These are phyloP conservation scores for Ormosia emarginata DNA, from an alignment of 306 rosid genomes.

Conservation along the genomic window DNA sequence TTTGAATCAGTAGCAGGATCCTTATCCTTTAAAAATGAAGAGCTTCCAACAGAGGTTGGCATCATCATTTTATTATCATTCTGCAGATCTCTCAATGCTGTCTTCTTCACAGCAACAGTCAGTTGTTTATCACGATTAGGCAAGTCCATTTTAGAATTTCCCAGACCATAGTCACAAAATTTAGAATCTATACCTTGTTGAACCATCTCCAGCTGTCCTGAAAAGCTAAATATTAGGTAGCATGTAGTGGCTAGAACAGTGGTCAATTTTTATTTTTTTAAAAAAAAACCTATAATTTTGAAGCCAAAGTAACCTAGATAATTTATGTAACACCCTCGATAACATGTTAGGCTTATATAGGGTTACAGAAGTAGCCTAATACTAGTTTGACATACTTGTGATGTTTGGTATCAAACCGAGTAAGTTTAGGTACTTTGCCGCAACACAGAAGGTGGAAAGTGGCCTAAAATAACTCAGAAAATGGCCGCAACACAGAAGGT, in stretches of 20 bases:
- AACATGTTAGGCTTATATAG: too few relatives aligned
- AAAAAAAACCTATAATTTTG: background rate
- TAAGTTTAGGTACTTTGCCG: too few relatives aligned
- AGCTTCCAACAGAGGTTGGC: conserved; percentile 48
- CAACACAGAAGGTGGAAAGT: too few relatives aligned
- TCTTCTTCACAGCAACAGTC: conserved; percentile 56
- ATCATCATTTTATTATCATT: conserved; percentile 48
- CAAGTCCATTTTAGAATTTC: conserved; percentile 51
- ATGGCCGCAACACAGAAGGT: too few relatives aligned
- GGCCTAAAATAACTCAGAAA: too few relatives aligned
- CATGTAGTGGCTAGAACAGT: background rate
- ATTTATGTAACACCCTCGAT: too few relatives aligned
- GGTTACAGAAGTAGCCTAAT: too few relatives aligned
- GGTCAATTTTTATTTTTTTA: background rate
- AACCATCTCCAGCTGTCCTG: conserved; percentile 52
- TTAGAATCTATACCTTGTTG: conserved; percentile 58
- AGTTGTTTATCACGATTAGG: conserved; percentile 47
- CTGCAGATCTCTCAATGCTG: conserved; percentile 66
- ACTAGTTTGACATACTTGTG: too few relatives aligned
- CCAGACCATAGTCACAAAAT: conserved; percentile 50
- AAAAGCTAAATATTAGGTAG: conserved; percentile 6
- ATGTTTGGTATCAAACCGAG: too few relatives aligned
- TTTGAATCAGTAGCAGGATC: conserved; percentile 39
- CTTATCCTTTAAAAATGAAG: conserved; percentile 58
- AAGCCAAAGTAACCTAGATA: conserved; percentile 7